Evolutionary conservation across 129 eudicot species (phyloP), one percentile per base, ranked within the genome.

Genomic region (Calendula officinalis): DNA sequence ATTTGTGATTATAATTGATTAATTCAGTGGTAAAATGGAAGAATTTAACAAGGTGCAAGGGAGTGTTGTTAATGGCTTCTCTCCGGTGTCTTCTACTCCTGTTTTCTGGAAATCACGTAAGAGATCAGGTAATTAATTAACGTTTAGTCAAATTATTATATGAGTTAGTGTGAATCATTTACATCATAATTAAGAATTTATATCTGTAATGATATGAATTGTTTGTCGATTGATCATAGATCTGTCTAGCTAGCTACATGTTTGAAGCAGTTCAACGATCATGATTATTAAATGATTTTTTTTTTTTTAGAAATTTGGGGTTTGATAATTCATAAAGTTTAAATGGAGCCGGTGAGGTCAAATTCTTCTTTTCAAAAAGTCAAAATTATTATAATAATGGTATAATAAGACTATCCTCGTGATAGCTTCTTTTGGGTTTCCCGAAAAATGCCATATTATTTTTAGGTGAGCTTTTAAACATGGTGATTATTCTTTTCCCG

Each of bases 81-180:
- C 89, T 42, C 85, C 92, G 10, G 72, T 80, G 30, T 73, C 95
- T 62, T 58, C 97, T 44, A 68, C 97, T 74, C 86, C 90, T 30
- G 86, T 80, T 51, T 82, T 87, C 61, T 91, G 95, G 97, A 84
- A 87, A 56, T 91, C 97, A 9, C 80, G 97, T 37, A 84, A 62
- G 72, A 82, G 95, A 72, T 69, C 87, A 75, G 85, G 94, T 82
- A 42, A 43, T 14, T 38, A 15, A 45, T 63, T 6, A 63, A 32
- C 42, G 8, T 62, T 62, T 44, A 2, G 27, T 6, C 41, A 4
- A 17, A 38, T 13, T 11, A 10, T 13, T 3, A 2, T 15, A 40
- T 32, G 40, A 6, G 35, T 22, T 44, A 33, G 35, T 50, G 5
- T 13, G 62, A 17, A 22, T 52, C 47, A 49, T 5, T 10, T 35